Evolutionary conservation across 176 grass and related monocot species (phyloP), one percentile per base, ranked within the genome.

Genomic region (Dendrocalamus sinicus): DNA sequence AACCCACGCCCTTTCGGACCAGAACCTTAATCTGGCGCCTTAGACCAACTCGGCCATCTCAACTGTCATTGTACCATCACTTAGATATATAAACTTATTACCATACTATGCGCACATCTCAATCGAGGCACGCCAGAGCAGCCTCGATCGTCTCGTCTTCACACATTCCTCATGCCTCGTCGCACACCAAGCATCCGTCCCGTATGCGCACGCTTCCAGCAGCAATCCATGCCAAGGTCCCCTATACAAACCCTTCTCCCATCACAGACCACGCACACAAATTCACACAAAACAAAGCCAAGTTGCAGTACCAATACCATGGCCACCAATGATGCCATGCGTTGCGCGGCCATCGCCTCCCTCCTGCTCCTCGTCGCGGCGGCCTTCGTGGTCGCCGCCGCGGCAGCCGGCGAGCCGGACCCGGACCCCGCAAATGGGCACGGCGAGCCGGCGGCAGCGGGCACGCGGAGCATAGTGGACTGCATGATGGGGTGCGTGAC

Each of bases 31-130:
- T 87, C 79, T 87, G 79, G 84, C 73, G 87, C 87, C 81, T 92
- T 94, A 94, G 94, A 93, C 94, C 89, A 92, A 94, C 92, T 92
- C 89, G 79, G 78, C 87, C 92, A 97, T 97, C 87, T 89, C 94
- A 93, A 88, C 81, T 0, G 7, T 20, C 0, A 2, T 11, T 23
- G 9, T 0, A 11, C 0, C 0, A 1, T 5, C 11, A 2, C 3
- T 0, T 22, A 8, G 2, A 9, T 0, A 4, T 0, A 22, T 0
- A 1, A 1, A 0, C 0, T 3, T 58, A 58, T 22, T 22, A 1
- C 5, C 0, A 17, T 5, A 6, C 15, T 7, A 2, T 16, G 17
- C 15, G 37, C 37, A 39, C 37, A 39, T 72, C 2, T 12, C 12
- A 70, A 12, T 2, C 15, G 6, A 54, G 54, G 16, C 28, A 7